A percentile compares a stretch with the other conserved stretches of the same genome.
These are phyloP conservation scores for Xylaria sp. DNA, from an alignment of 2,329 filamentous ascomycete genomes.

Conservation along the genomic window DNA sequence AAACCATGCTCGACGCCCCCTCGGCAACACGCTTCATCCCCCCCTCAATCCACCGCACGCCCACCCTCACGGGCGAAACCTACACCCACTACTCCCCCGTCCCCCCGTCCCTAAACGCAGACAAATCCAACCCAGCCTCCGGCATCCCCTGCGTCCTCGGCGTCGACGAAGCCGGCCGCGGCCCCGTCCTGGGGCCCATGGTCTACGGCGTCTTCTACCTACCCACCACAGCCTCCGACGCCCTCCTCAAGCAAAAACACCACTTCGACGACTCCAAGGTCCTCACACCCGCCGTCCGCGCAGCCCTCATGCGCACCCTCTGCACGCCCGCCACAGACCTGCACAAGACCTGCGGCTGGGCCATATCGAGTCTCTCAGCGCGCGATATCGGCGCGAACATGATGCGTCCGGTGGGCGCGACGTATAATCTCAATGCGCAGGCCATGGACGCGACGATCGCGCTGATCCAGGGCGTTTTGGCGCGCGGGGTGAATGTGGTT, in stretches of 20 bases:
- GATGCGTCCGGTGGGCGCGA: slow-evolving; percentile 52
- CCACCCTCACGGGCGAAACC: slow-evolving; percentile 59
- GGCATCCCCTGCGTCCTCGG: slow-evolving; percentile 69
- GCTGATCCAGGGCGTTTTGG: slow-evolving; percentile 72
- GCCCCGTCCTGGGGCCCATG: slow-evolving; percentile 83
- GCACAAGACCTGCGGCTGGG: slow-evolving; percentile 64
- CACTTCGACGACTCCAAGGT: slow-evolving; percentile 96
- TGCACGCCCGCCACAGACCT: slow-evolving; percentile 57
- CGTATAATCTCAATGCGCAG: slow-evolving; percentile 93
- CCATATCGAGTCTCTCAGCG: slow-evolving; percentile 73
- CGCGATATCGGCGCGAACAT: slow-evolving; percentile 76
- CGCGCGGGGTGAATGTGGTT: slow-evolving; percentile 70
- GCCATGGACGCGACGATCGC: slow-evolving; percentile 87
- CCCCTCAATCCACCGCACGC: slow-evolving; percentile 57
- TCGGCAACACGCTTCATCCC: slow-evolving; percentile 51
- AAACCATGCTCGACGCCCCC: slow-evolving; percentile 34
- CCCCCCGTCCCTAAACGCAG: slow-evolving; percentile 48
- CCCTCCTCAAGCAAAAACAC: slow-evolving; percentile 71
- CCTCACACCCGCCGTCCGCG: slow-evolving; percentile 73
- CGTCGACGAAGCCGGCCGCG: slow-evolving; percentile 89
- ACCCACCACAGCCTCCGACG: slow-evolving; percentile 63
- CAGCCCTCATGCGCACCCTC: slow-evolving; percentile 61
- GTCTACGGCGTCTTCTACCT: slow-evolving; percentile 70
- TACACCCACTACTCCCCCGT: slow-evolving; percentile 68
- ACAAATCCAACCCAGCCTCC: slow-evolving; percentile 29